Base-by-base conservation (phyloP, 352 stramenopile genomes). In the Phytophthora tentaculata region DNA sequence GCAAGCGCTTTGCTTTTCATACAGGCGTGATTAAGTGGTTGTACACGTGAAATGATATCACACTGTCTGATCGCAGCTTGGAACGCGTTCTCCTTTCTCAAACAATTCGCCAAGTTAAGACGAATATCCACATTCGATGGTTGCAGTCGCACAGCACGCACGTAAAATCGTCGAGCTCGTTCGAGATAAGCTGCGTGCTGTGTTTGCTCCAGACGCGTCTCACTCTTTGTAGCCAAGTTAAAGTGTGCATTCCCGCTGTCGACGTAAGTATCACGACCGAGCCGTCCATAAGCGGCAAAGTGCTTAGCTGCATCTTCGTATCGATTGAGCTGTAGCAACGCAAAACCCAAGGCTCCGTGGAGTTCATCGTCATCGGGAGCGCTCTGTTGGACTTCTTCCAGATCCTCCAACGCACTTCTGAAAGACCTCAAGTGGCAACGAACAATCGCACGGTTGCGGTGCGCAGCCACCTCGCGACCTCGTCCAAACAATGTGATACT, bases 211-310 rank as follows among this genome's bases (percentile, higher is more conserved):
- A 92, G 54, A 3, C 69, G 66, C 16, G 22, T 50, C 23, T 77
- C 54, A 12, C 56, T 72, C 32, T 71, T 75, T 16, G 70, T 79
- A 9, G 71, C 86, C 54, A 94, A 61, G 57, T 86, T 94, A 22
- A 91, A 91, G 64, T 90, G 90, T 3, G 84, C 82, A 49, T 92
- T 94, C 45, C 82, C 86, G n/a, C 80, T 88, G 54, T 94, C 86
- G 0, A 76, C 77, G 45, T 86, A 89, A 6, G 84, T 91, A 45
- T 94, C 82, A 26, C 80, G 77, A 44, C 74, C 86, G 9, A 87
- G 53, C 0, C 83, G 74, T 13, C 85, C 84, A 60, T 90, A 90
- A 7, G 74, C 79, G 9, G 81, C 80, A 45, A 94, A 94, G 24
- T 80, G 79, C 20, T 67, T 77, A 2, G 84, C 84, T 8, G 86